These are phyloP conservation scores for Daedaleopsis sinensis DNA, from an alignment of 768 basidiomycete species.

Conservation along the genomic window DNA sequence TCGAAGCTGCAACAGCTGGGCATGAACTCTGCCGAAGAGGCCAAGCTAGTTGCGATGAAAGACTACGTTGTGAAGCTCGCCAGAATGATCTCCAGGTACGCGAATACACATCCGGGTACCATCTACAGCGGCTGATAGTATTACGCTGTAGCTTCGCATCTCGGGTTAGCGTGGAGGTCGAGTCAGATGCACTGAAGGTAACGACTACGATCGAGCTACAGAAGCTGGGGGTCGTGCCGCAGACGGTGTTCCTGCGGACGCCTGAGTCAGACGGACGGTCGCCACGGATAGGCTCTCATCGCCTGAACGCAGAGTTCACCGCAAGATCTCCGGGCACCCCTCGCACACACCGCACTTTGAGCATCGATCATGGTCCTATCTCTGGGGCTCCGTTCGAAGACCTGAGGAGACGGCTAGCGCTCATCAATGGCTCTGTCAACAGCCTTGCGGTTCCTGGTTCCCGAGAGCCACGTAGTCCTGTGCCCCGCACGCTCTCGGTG, in stretches of 20 bases:
- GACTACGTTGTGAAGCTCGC: conserved; percentile 89
- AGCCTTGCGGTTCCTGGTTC: conserved; percentile 55
- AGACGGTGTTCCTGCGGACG: conserved; percentile 86
- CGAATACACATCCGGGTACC: background rate
- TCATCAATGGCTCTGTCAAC: conserved; percentile 71
- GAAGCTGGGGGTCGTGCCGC: conserved; percentile 87
- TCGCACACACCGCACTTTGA: conserved; percentile 49
- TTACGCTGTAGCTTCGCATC: conserved; percentile 58
- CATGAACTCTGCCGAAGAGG: conserved; percentile 81
- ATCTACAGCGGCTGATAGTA: background rate
- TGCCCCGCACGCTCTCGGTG: conserved; percentile 37
- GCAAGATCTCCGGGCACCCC: conserved; percentile 54
- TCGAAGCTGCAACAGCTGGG: conserved; percentile 85
- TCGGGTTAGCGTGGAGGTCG: conserved; percentile 62
- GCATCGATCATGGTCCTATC: conserved; percentile 45
- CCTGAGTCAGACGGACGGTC: conserved; percentile 47
- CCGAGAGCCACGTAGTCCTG: conserved; percentile 49
- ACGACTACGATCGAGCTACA: conserved; percentile 76
- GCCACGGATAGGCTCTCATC: conserved; percentile 34
- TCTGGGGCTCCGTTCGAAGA: conserved; percentile 75
- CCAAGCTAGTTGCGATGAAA: conserved; percentile 83
- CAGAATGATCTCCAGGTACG: conserved; percentile 74
- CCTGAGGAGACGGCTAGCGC: conserved; percentile 71
- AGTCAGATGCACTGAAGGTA: conserved; percentile 64
- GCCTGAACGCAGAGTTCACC: conserved; percentile 29